Evolutionary conservation across 345 rosid genomes (phyloP), one percentile per base, ranked within the genome.

Genomic region (Gossypioides kirkii): DNA sequence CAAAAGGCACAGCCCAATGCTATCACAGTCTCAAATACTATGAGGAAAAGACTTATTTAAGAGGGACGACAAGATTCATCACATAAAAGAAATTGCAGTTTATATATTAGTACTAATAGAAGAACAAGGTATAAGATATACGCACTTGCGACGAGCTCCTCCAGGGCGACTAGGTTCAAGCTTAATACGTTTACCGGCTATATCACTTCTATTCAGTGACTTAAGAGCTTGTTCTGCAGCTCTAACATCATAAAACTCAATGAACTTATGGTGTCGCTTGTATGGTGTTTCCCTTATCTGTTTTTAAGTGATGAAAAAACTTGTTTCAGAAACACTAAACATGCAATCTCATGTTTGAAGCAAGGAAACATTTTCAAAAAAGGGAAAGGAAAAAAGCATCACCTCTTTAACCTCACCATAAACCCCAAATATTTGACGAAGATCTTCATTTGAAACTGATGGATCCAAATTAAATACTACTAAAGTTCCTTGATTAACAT

Each of bases 141-240:
- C 89, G 41, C 56, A 86, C 89, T 77, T 82, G 67, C 89, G 80
- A 63, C 96, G 93, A 69, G 91, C 89, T 75, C 96, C 96, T 76
- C 93, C 96, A 68, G 93, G 96, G 36, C 96, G 93, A 78, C 96
- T 90, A 74, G 89, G 96, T 79, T 90, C 96, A 70, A 90, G 89
- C 82, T 90, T 90, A 71, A 90, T 88, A 77, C 92, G 91, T 81
- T 90, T 90, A 9, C 96, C 96, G 76, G 91, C 93, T 76, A 90
- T 90, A 38, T 88, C 93, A 70, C 90, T 85, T 77, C 84, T 82
- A 82, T 90, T 88, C 70, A 90, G 83, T 61, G 87, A 82, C 77
- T 87, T 90, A 6, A 90, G 89, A 46, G 96, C 93, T 69, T 88
- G 85, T 75, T 90, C 96, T 69, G 93, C 93, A 0, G 91, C 86